Evolutionary conservation across 768 basidiomycete genomes (phyloP), one percentile per base, ranked within the genome.

Genomic region (Phylloporus scabripes): DNA sequence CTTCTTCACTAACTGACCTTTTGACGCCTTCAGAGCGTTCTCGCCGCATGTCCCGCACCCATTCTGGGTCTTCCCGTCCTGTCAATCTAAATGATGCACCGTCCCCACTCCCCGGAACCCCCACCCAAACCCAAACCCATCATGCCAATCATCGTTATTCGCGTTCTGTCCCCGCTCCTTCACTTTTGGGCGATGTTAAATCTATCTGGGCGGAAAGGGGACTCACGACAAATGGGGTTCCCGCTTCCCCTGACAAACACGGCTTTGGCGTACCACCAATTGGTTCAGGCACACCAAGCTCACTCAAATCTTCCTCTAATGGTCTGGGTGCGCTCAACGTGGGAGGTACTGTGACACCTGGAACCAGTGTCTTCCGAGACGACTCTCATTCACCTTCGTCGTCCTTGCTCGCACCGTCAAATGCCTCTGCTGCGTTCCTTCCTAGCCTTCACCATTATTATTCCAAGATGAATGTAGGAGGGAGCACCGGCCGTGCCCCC

Each of bases 1-100:
- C 95, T 0, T 83, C 87, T 47, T 89, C 85, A 4, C 71, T 98
- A 41, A 90, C 83, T 23, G 94, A 97, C 52, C 74, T 98, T 7
- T 72, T 98, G 41, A 95, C 93, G 0, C 89, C 90, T 0, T 86
- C 85, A 57, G 95, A 97, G 69, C 77, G 85, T 54, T 85, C 80
- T 28, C 74, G 94, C 28, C 73, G 92, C 38, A 83, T 91, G 78
- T 87, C 85, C 26, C 76, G 90, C 43, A 83, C 82, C n/a, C 81
- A 79, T 49, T 78, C 76, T 18, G 75, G 73, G 23, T 54, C 70
- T 55, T 51, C 65, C 56, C 55, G 55, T 48, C 48, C 54, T 50
- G 37, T 36, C 42, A 60, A 62, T 43, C 23, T 53, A 32, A 59
- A 57, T 10, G 61, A 67, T 44, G 4, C 54, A 0, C 53, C 61